Percentiles rank a stretch among this genome's conserved stretches.
Evolutionary conservation across 306 rosid species (phyloP).

Genomic region (Begonia peltatifolia): DNA sequence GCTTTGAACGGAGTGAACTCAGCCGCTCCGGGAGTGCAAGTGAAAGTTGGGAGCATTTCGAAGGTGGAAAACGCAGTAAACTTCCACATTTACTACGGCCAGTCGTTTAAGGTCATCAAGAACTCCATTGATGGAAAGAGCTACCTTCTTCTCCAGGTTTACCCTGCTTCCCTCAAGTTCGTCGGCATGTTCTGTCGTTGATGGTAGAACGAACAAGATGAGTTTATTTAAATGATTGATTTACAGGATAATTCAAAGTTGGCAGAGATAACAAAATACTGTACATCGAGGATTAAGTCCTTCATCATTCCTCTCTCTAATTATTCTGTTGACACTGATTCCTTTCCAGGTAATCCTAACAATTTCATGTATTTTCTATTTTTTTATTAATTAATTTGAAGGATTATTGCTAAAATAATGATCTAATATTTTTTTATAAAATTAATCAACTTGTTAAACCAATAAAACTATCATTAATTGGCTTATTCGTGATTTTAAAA

Average conservation of each 20-base stretch:
- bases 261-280: conserved; percentile 72
- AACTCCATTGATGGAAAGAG: conserved; percentile 73
- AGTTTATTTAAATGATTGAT: neutral
- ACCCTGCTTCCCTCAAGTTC: neutral
- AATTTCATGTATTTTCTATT: too few species aligned
- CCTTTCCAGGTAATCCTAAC: conserved; percentile 50
- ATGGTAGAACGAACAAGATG: neutral
- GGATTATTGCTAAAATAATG: too few species aligned
- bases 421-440: too few species aligned
- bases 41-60: conserved; percentile 39
- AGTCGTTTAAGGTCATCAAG: conserved; percentile 85
- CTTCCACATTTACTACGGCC: conserved; percentile 80
- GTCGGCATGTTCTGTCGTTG: neutral
- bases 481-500: too few species aligned
- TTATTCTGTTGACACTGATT: conserved; percentile 51
- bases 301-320: conserved; percentile 69
- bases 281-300: conserved; percentile 90
- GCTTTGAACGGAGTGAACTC: conserved; percentile 20
- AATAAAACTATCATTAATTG: too few species aligned
- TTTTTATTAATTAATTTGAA: too few species aligned
- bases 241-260: conserved; percentile 63
- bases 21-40: conserved; percentile 7
- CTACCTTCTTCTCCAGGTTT: conserved; percentile 93
- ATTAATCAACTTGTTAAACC: too few species aligned
- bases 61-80: conserved; percentile 71